Percentiles rank a stretch among this genome's conserved stretches.
These are phyloP conservation scores for Pleoardoris graminearum DNA, from an alignment of 2,329 filamentous ascomycete species.

Conservation along the genomic window DNA sequence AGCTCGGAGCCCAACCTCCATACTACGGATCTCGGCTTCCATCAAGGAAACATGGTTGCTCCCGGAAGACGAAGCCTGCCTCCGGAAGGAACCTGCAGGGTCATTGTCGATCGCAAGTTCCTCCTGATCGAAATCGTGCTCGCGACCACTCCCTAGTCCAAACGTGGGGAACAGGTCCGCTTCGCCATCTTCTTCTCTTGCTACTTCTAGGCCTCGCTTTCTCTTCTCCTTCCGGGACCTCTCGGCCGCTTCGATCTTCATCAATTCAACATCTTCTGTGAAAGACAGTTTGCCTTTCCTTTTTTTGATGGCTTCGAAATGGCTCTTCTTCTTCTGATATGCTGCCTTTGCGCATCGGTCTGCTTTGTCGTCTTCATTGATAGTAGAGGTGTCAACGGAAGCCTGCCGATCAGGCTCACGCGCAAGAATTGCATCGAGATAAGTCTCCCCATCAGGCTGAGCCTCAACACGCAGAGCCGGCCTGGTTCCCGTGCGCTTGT, in stretches of 20 bases:
- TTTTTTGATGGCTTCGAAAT: slow-evolving; percentile 25
- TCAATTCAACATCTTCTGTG: slow-evolving; percentile 34
- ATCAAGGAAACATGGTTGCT: slow-evolving; percentile 21
- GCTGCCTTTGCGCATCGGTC: slow-evolving; percentile 10
- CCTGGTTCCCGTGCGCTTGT: slow-evolving; percentile 5
- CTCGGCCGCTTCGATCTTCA: slow-evolving; percentile 28
- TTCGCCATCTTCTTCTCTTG: slow-evolving; percentile 16
- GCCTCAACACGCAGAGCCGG: neutral
- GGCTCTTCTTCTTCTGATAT: slow-evolving; percentile 23
- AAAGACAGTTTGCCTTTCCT: slow-evolving; percentile 24
- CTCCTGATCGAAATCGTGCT: slow-evolving; percentile 17
- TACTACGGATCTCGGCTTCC: slow-evolving; percentile 34
- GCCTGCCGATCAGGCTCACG: neutral
- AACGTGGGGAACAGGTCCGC: slow-evolving; percentile 15
- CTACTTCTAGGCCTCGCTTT: slow-evolving; percentile 16
- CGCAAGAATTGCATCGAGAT: slow-evolving; percentile 18
- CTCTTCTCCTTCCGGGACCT: slow-evolving; percentile 18
- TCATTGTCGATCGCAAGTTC: slow-evolving; percentile 6
- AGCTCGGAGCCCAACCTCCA: slow-evolving; percentile 37
- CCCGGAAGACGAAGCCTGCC: neutral
- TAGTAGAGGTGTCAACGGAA: neutral
- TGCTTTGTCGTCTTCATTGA: neutral
- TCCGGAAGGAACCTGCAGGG: neutral
- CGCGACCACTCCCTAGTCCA: neutral
- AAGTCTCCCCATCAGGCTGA: slow-evolving; percentile 14